Evolutionary conservation across 495 filamentous ascomycete species (phyloP).

Genomic region (Aspergillus taichungensis): DNA sequence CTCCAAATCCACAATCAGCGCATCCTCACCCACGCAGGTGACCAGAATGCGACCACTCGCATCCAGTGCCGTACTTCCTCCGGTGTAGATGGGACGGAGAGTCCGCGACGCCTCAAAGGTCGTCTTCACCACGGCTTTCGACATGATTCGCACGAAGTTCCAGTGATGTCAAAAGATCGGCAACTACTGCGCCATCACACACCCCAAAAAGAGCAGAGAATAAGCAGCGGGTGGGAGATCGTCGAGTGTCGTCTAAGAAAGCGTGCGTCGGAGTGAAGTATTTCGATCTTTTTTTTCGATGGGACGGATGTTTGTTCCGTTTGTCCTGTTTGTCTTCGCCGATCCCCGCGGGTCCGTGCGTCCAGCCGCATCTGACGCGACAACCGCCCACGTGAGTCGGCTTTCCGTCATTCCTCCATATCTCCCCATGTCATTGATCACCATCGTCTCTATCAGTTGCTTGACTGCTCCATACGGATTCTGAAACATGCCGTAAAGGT

Average conservation of each 20-base stretch:
- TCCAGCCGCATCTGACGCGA: conserved; percentile 15
- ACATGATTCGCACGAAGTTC: conserved; percentile 28
- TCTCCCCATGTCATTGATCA: background rate
- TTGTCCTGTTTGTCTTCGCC: conserved; percentile 13
- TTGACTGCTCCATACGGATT: background rate
- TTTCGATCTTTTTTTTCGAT: conserved; percentile 29
- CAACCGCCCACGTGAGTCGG: conserved; percentile 7
- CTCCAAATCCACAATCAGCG: conserved; percentile 72
- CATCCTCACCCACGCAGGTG: conserved; percentile 82
- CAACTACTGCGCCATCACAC: conserved; percentile 17
- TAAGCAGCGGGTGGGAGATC: background rate
- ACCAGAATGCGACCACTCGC: conserved; percentile 74
- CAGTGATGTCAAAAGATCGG: background rate
- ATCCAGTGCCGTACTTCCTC: conserved; percentile 79
- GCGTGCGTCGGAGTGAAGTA: conserved; percentile 14
- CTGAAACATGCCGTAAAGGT: too few species aligned
- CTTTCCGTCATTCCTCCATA: background rate
- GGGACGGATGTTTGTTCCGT: conserved; percentile 24
- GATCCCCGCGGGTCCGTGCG: conserved; percentile 25
- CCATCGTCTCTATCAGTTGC: background rate
- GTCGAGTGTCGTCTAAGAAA: background rate
- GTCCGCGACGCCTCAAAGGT: conserved; percentile 75
- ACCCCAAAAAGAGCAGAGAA: conserved; percentile 1
- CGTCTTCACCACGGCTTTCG: conserved; percentile 53
- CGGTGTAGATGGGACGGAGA: conserved; percentile 90